A percentile compares a stretch with the other conserved stretches of the same genome.
phyloP scores from a whole-genome alignment of 2,329 filamentous ascomycete genomes.

The Emmonsiellopsis sp. region DNA sequence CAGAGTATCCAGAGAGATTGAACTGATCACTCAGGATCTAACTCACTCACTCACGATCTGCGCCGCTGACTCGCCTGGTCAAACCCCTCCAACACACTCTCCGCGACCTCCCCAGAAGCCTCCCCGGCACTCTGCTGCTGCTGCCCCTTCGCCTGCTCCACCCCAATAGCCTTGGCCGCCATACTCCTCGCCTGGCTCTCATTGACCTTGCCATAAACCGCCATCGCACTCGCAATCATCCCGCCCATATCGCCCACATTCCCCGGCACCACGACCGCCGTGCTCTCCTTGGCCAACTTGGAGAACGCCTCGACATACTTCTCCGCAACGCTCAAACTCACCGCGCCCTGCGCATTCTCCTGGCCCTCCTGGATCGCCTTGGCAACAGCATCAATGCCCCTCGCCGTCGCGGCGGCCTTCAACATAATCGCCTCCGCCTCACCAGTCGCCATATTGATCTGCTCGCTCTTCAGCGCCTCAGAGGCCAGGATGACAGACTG shows the following conservation, averaged over 20 bases:
- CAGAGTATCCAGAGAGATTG: neutral
- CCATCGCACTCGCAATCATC: conserved; percentile 94
- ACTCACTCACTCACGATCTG: conserved; percentile 12
- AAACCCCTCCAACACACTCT: conserved; percentile 41
- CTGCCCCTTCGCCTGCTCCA: conserved; percentile 14
- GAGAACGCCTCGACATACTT: conserved; percentile 96
- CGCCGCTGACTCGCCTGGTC: conserved; percentile 31
- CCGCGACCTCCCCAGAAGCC: conserved; percentile 27
- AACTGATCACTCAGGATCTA: neutral
- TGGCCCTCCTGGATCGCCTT: conserved; percentile 63
- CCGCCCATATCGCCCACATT: conserved; percentile 93
- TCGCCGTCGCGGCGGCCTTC: conserved; percentile 75
- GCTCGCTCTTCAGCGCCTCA: conserved; percentile 78
- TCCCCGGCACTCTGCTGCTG: conserved; percentile 8
- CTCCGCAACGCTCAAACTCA: conserved; percentile 84
- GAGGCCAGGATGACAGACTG: conserved; percentile 94
- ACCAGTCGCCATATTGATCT: conserved; percentile 86
- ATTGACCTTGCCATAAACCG: conserved; percentile 89
- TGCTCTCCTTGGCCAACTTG: conserved; percentile 88
- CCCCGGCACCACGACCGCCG: conserved; percentile 87
- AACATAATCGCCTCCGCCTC: conserved; percentile 89
- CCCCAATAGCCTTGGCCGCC: conserved; percentile 28
- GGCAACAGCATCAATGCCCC: conserved; percentile 80
- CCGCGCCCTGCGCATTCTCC: conserved; percentile 67
- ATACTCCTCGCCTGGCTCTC: conserved; percentile 64